Conservation (phyloP, 2,329 filamentous ascomycete species). For the Endocalyx cinctus region DNA sequence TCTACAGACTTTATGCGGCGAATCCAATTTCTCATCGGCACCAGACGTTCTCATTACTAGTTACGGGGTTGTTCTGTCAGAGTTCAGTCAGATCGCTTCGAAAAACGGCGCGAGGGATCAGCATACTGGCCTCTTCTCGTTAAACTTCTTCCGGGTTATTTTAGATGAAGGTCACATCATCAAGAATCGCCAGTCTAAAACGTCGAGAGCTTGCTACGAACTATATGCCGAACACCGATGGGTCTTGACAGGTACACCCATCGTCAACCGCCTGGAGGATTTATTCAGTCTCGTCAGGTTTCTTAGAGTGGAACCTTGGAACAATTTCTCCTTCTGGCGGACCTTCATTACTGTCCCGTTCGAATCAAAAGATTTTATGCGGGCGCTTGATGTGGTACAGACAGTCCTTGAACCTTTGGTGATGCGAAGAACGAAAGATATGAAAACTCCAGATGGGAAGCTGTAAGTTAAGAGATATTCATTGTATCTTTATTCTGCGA, state of each 20-base stretch:
- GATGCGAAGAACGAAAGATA: constrained; percentile 90
- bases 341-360: constrained; percentile 98
- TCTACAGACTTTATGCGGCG: constrained; percentile 72
- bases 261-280: constrained; percentile 93
- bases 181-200: constrained; percentile 87
- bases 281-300: constrained; percentile 91
- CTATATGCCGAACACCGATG: constrained; percentile 81
- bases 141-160: constrained; percentile 93
- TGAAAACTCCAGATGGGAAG: constrained; percentile 84
- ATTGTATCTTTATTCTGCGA: background rate
- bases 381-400: constrained; percentile 92
- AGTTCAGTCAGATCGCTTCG: constrained; percentile 72
- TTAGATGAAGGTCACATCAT: constrained; percentile 94
- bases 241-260: constrained; percentile 91
- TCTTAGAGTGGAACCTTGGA: constrained; percentile 93
- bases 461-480: constrained; percentile 35
- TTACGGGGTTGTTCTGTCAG: constrained; percentile 86
- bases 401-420: constrained; percentile 96
- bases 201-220: constrained; percentile 90
- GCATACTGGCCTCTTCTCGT: constrained; percentile 76
- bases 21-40: constrained; percentile 66
- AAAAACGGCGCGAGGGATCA: constrained; percentile 60
- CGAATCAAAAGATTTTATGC: constrained; percentile 89
- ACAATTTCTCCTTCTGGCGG: constrained; percentile 98
- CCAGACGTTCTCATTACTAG: constrained; percentile 93